phyloP scores from a whole-genome alignment of 2,329 filamentous ascomycete genomes.

The Trichoderma atroviride region DNA sequence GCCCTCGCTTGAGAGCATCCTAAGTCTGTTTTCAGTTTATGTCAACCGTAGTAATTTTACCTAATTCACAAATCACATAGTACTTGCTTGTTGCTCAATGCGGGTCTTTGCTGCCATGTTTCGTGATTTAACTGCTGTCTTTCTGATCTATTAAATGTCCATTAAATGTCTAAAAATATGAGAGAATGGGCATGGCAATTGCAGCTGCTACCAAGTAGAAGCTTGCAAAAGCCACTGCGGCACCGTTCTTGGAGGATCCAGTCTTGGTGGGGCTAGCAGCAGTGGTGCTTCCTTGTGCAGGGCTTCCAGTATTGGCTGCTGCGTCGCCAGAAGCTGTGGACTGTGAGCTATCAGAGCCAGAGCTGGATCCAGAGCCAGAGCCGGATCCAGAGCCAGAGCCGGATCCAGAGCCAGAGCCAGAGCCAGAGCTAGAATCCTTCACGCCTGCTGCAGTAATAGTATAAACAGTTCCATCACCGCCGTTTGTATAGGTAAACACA shows the following conservation, averaged over 20 bases:
- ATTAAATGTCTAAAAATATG: not conserved
- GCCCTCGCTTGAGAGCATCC: not conserved
- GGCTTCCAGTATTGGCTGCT: not conserved
- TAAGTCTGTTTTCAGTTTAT: not conserved
- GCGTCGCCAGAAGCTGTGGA: not conserved
- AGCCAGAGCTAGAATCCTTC: constrained; percentile 1
- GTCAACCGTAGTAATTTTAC: not conserved
- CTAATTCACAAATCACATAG: not conserved
- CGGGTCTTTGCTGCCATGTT: not conserved
- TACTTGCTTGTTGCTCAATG: not conserved
- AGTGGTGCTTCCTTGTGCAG: not conserved
- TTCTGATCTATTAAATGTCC: not conserved
- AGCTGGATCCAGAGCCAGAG: not conserved
- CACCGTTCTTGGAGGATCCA: constrained; percentile 4
- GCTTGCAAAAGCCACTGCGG: not conserved
- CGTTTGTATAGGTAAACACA: constrained; percentile 41
- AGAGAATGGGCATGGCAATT: not conserved
- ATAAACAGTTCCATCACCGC: constrained; percentile 35
- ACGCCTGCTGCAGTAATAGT: constrained; percentile 40
- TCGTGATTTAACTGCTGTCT: not conserved
- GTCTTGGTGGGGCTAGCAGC: constrained; percentile 6
- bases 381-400: not conserved
- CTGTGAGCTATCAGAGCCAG: not conserved
- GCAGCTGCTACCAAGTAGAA: not conserved
- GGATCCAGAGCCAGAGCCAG: not conserved